phyloP scores from a whole-genome alignment of 1,284 basidiomycete genomes.

The Schizopora paradoxa region DNA sequence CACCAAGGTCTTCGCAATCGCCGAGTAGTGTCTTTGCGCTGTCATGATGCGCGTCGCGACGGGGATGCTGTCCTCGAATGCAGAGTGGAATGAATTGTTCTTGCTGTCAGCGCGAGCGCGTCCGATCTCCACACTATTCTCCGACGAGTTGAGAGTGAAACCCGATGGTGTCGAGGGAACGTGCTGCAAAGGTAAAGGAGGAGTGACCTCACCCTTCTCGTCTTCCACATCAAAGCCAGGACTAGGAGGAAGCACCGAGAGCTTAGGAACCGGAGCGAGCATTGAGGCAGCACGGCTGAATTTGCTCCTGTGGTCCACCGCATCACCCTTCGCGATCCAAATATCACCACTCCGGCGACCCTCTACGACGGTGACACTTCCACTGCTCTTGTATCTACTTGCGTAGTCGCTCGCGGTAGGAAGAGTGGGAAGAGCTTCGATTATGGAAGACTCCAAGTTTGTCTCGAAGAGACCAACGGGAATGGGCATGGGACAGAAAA shows the following conservation, averaged over 20 bases:
- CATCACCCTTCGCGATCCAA: conserved; percentile 63
- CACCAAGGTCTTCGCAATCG: conserved; percentile 56
- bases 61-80: conserved; percentile 43
- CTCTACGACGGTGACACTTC: conserved; percentile 60
- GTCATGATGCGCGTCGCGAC: conserved; percentile 57
- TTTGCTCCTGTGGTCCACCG: conserved; percentile 55
- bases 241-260: conserved; percentile 53
- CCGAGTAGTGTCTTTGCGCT: conserved; percentile 62
- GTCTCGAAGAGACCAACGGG: conserved; percentile 57
- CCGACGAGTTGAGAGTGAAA: conserved; percentile 46
- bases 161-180: conserved; percentile 29
- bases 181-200: conserved; percentile 33
- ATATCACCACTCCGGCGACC: conserved; percentile 64
- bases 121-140: conserved; percentile 50
- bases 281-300: conserved; percentile 53
- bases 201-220: conserved; percentile 36
- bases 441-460: conserved; percentile 37
- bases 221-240: conserved; percentile 37
- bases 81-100: conserved; percentile 47
- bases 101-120: conserved; percentile 47
- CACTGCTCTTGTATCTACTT: conserved; percentile 56
- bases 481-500: conserved; percentile 59
- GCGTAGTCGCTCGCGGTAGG: conserved; percentile 40
- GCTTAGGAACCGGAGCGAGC: conserved; percentile 54
- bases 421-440: conserved; percentile 37